These are phyloP conservation scores for Phytophthora constricta DNA, from an alignment of 352 stramenopile species.

Conservation along the genomic window DNA sequence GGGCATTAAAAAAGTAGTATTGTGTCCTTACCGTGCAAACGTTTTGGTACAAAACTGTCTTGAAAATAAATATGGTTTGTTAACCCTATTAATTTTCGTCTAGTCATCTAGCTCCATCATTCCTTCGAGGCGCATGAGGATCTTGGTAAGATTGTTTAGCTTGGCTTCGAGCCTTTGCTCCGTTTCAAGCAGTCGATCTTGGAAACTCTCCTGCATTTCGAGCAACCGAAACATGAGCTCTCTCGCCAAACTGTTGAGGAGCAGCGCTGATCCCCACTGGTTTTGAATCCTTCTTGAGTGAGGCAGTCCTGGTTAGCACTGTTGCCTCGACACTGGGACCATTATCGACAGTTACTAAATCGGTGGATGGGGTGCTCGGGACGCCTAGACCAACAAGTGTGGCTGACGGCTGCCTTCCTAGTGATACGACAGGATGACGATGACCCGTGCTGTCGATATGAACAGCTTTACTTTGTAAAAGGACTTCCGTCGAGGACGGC, in stretches of 20 bases:
- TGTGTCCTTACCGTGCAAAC: no score
- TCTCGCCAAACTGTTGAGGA: constrained; percentile 34
- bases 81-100: background rate
- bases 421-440: constrained; percentile 1
- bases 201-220: constrained; percentile 66
- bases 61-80: constrained; percentile 1
- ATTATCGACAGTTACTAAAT: background rate
- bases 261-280: background rate
- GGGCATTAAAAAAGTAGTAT: no score
- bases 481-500: constrained; percentile 22
- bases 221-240: constrained; percentile 53
- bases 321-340: constrained; percentile 18
- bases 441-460: constrained; percentile 18
- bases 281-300: background rate
- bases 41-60: no score
- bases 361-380: background rate
- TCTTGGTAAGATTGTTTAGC: constrained; percentile 72
- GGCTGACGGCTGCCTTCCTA: background rate
- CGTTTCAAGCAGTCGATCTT: constrained; percentile 63
- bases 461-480: constrained; percentile 29
- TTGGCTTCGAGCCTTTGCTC: constrained; percentile 76
- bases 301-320: background rate
- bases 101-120: constrained; percentile 66
- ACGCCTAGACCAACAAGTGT: background rate
- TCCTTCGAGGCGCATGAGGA: constrained; percentile 65